Evolutionary conservation across 768 basidiomycete genomes (phyloP), one percentile per base, ranked within the genome.

Genomic region (Mycena alexandri): DNA sequence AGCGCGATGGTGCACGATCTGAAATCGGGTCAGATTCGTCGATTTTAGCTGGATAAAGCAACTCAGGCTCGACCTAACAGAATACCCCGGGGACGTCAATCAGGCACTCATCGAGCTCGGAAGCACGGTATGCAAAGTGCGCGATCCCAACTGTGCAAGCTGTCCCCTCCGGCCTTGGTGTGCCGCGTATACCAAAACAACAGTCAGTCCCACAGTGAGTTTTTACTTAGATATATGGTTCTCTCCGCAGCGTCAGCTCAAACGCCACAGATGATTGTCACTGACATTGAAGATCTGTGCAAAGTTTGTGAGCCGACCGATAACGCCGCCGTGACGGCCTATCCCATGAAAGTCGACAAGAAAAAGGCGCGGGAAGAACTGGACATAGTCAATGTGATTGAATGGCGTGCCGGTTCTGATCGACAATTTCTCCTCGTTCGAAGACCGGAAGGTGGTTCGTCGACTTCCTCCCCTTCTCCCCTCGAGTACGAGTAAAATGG

Each of bases 21-120:
- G 8, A 21, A 33, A 44, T 38, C 54, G 34, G 41, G 56, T 66
- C 22, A 43, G 52, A 38, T 16, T 36, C 10, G 14, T 5, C 3
- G 17, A 3, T 58, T 36, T 51, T 33, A 10, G 47, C 16, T 51
- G 41, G 56, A 34, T 46, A n/a, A 33, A 42, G 46, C 33, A 50
- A 63, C 47, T 46, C 43, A 43, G 24, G 13, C 29, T 51, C 68
- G 11, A 50, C 25, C 19, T 48, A 13, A 48, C 46, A 29, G 38
- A 86, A 38, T 77, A 85, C 68, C 87, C 95, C 0, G 94, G 95
- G 19, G 93, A 96, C 75, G 84, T 96, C 69, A 97, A 97, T 74
- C 93, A 98, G 80, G 95, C 93, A 16, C 83, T 99, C 56, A 98
- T 98, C 76, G 96, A 99, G 75, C 88, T 98, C 9, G 96, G 96